Conservation (phyloP, 768 basidiomycete genomes). For the Nevesoporus exiguus region DNA sequence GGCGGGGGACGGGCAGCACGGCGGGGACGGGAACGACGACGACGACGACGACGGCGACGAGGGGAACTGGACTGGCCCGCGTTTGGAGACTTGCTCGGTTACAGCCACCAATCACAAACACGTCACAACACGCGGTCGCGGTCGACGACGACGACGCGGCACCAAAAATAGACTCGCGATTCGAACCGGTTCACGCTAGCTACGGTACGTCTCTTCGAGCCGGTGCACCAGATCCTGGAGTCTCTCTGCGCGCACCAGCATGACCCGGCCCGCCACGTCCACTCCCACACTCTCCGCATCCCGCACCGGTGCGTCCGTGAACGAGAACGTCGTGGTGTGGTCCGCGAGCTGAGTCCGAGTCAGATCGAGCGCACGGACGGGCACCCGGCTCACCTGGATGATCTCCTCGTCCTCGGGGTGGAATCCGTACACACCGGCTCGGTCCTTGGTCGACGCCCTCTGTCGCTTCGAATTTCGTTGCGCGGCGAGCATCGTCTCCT, state of each 20-base stretch:
- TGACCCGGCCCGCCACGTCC: conserved; percentile 63
- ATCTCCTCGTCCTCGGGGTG: conserved; percentile 86
- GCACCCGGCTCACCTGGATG: conserved; percentile 43
- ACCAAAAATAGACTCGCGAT: too few relatives aligned
- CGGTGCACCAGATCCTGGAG: conserved; percentile 40
- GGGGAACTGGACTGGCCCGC: too few relatives aligned
- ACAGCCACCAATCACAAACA: neutral
- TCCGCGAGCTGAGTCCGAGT: conserved; percentile 18
- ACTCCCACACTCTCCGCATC: conserved; percentile 68
- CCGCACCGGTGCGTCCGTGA: conserved; percentile 49
- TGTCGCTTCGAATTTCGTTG: conserved; percentile 39
- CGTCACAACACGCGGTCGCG: neutral
- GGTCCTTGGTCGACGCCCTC: conserved; percentile 41
- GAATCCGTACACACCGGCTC: conserved; percentile 69
- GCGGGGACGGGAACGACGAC: neutral
- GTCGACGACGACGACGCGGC: too few relatives aligned
- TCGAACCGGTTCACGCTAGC: neutral
- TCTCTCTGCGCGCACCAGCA: conserved; percentile 50
- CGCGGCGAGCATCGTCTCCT: conserved; percentile 43
- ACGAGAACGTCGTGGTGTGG: conserved; percentile 36
- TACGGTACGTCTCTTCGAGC: conserved; percentile 36
- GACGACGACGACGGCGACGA: neutral
- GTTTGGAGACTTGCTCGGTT: neutral
- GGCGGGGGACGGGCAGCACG: too few relatives aligned
- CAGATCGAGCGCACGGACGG: neutral